These are phyloP conservation scores for Penicillium aurantiogriseum DNA, from an alignment of 2,329 filamentous ascomycete species.

Conservation along the genomic window DNA sequence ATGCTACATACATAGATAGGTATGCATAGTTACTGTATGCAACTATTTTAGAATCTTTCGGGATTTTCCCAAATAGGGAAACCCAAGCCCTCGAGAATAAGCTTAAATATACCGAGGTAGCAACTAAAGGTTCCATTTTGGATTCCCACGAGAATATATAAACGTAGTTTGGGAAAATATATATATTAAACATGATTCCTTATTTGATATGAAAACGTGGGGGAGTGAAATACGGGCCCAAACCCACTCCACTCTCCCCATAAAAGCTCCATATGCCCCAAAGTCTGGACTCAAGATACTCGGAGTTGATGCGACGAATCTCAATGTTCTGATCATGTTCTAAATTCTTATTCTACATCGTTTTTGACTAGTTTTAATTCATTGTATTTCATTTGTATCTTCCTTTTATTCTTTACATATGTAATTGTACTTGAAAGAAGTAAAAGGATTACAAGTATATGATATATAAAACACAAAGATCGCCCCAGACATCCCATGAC, in stretches of 20 bases:
- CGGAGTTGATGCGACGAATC: constrained; percentile 5
- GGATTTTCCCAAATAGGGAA: background rate
- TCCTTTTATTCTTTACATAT: background rate
- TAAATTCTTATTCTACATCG: too few relatives aligned
- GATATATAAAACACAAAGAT: background rate
- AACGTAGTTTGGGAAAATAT: too few relatives aligned
- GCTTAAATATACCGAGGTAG: background rate
- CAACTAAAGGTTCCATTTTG: background rate
- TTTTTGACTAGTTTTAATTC: too few relatives aligned
- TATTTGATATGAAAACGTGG: constrained; percentile 1
- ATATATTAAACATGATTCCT: too few relatives aligned
- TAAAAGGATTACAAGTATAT: background rate
- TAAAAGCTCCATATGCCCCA: constrained; percentile 1
- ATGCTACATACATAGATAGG: background rate
- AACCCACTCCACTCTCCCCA: constrained; percentile 7
- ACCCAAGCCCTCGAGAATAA: background rate
- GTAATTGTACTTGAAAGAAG: background rate
- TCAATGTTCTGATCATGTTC: background rate
- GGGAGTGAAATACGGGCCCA: background rate
- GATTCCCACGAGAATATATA: too few relatives aligned
- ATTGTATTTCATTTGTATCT: background rate
- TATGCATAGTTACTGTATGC: background rate
- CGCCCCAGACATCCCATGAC: constrained; percentile 23
- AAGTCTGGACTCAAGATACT: background rate
- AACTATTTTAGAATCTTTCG: background rate